Percentiles rank a stretch among this genome's conserved stretches.
Conservation (phyloP, 2,329 filamentous ascomycete species). For the Venturia carpophila region DNA sequence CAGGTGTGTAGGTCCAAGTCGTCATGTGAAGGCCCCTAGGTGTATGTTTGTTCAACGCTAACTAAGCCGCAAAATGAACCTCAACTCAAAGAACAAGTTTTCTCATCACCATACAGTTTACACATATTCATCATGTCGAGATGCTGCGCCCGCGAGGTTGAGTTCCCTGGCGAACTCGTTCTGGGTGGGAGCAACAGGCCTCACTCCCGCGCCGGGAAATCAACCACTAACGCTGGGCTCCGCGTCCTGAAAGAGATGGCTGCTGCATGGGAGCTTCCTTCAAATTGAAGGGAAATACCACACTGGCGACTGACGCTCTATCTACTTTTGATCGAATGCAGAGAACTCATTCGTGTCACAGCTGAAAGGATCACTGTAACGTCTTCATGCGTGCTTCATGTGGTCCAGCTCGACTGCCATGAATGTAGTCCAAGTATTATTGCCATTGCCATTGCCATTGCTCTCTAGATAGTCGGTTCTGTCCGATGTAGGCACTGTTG, state of each 20-base stretch:
- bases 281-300: background rate
- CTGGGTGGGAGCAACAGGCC: background rate
- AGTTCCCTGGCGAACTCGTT: background rate
- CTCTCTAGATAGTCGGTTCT: too few relatives aligned
- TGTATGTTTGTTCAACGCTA: background rate
- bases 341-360: background rate
- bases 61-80: background rate
- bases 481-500: background rate
- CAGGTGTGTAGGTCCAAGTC: background rate
- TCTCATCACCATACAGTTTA: background rate
- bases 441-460: background rate
- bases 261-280: background rate
- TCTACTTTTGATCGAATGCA: background rate
- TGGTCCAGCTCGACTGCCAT: background rate
- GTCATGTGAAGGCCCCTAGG: background rate
- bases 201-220: too few relatives aligned
- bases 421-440: too few relatives aligned
- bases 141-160: background rate
- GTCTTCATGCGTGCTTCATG: background rate
- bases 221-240: background rate
- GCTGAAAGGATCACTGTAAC: background rate
- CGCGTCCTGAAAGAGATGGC: background rate
- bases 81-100: background rate
- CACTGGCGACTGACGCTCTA: background rate
- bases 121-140: background rate